These are phyloP conservation scores for Circinella minor DNA, from an alignment of 371 early-diverging fungal genomes.

Conservation along the genomic window DNA sequence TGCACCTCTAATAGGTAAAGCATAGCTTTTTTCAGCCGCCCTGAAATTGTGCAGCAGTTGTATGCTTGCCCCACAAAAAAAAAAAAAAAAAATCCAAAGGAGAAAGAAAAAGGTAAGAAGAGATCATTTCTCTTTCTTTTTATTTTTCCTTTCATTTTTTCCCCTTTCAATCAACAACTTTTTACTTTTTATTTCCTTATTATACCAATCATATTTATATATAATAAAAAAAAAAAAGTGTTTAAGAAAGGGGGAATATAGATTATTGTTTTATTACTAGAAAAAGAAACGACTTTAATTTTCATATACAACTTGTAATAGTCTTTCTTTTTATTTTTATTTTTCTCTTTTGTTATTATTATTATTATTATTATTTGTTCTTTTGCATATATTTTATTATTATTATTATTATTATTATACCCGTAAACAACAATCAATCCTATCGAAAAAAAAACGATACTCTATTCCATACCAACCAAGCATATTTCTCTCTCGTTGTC, in stretches of 20 bases:
- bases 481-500: too few relatives aligned
- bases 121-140: background rate
- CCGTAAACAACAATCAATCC: too few relatives aligned
- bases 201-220: background rate
- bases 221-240: background rate
- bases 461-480: too few relatives aligned
- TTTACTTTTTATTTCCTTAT: background rate
- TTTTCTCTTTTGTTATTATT: too few relatives aligned
- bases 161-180: background rate
- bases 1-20: conserved; percentile 6
- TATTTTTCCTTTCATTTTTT: background rate
- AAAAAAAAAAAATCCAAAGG: background rate
- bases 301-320: too few relatives aligned
- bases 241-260: background rate
- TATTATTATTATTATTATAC: too few relatives aligned
- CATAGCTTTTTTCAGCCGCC: background rate
- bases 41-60: conserved; percentile 4
- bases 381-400: too few relatives aligned
- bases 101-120: background rate
- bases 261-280: too few relatives aligned
- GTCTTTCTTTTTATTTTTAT: too few relatives aligned
- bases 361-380: too few relatives aligned
- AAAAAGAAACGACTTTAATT: too few relatives aligned
- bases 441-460: too few relatives aligned
- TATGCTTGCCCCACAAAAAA: conserved; percentile 7